phyloP scores from a whole-genome alignment of 768 basidiomycete species.

The Bullera alba region DNA sequence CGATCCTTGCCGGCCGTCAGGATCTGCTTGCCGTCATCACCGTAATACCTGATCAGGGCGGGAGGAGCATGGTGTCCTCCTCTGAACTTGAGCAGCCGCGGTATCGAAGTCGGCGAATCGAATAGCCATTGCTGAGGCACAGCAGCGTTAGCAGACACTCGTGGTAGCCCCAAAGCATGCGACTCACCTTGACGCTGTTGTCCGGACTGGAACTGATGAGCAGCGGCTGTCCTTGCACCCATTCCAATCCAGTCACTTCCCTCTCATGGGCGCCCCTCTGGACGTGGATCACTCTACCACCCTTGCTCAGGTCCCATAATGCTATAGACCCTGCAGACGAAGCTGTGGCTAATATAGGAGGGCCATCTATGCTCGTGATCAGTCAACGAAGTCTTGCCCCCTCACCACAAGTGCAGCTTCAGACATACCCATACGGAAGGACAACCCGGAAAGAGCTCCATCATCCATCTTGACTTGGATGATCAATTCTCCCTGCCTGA shows the following conservation, averaged over 20 bases:
- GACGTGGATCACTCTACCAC: slow-evolving; percentile 75
- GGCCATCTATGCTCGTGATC: slow-evolving; percentile 59
- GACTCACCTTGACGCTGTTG: slow-evolving; percentile 81
- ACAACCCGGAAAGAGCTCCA: slow-evolving; percentile 64
- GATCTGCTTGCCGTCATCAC: slow-evolving; percentile 92
- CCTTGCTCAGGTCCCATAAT: slow-evolving; percentile 81
- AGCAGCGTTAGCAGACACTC: neutral
- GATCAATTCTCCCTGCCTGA: slow-evolving; percentile 79
- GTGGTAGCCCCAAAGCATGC: neutral
- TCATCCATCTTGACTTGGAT: slow-evolving; percentile 88
- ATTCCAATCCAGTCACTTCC: slow-evolving; percentile 71
- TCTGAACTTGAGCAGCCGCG: slow-evolving; percentile 81
- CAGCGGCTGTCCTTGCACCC: slow-evolving; percentile 88
- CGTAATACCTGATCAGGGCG: slow-evolving; percentile 87
- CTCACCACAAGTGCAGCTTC: neutral
- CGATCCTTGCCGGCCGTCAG: slow-evolving; percentile 77
- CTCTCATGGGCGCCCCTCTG: slow-evolving; percentile 84
- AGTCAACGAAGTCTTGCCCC: neutral
- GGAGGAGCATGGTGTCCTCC: slow-evolving; percentile 89
- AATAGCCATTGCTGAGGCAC: slow-evolving; percentile 85
- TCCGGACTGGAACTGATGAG: slow-evolving; percentile 85
- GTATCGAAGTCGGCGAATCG: slow-evolving; percentile 78
- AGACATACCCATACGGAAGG: slow-evolving; percentile 73
- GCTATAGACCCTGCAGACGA: slow-evolving; percentile 83
- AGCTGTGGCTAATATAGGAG: slow-evolving; percentile 78